phyloP scores from a whole-genome alignment of 2,329 filamentous ascomycete genomes.

The Balansia obtecta region DNA sequence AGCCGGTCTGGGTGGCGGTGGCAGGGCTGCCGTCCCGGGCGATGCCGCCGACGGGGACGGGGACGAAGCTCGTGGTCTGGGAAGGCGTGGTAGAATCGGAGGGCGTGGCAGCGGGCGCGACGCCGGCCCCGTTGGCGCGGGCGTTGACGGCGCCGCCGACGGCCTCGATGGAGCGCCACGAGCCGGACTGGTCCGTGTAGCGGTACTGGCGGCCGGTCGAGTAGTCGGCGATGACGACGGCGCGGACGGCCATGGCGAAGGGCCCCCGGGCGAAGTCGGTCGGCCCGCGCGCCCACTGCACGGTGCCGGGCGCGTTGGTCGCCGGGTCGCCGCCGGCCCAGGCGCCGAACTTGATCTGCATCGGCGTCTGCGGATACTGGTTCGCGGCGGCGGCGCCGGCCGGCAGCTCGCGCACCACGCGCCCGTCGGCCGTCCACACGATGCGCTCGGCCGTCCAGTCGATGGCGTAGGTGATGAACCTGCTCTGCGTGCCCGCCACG shows the following conservation, averaged over 20 bases:
- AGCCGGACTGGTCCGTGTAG: conserved; percentile 68
- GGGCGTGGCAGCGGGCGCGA: conserved; percentile 35
- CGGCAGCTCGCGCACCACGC: conserved; percentile 62
- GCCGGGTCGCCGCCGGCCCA: conserved; percentile 84
- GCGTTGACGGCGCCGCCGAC: conserved; percentile 68
- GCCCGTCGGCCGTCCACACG: conserved; percentile 74
- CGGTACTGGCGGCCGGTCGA: conserved; percentile 78
- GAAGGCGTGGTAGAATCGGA: conserved; percentile 51
- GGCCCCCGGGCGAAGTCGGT: conserved; percentile 78
- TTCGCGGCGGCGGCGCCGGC: conserved; percentile 52
- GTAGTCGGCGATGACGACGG: conserved; percentile 72
- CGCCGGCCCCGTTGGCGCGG: conserved; percentile 44
- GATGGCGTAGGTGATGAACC: conserved; percentile 76
- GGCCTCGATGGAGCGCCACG: conserved; percentile 70
- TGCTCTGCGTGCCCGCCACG: conserved; percentile 52
- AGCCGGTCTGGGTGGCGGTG: conserved; percentile 45
- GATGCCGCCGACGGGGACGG: conserved; percentile 59
- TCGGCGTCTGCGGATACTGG: conserved; percentile 90
- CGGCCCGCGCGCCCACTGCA: conserved; percentile 76
- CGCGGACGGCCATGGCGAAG: conserved; percentile 74
- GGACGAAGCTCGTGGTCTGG: conserved; percentile 47
- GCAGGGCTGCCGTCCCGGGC: conserved; percentile 41
- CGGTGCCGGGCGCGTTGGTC: conserved; percentile 64
- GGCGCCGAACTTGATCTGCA: conserved; percentile 83
- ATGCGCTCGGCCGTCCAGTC: conserved; percentile 85